These are phyloP conservation scores for Claviceps sp. DNA, from an alignment of 2,329 filamentous ascomycete genomes.

Conservation along the genomic window DNA sequence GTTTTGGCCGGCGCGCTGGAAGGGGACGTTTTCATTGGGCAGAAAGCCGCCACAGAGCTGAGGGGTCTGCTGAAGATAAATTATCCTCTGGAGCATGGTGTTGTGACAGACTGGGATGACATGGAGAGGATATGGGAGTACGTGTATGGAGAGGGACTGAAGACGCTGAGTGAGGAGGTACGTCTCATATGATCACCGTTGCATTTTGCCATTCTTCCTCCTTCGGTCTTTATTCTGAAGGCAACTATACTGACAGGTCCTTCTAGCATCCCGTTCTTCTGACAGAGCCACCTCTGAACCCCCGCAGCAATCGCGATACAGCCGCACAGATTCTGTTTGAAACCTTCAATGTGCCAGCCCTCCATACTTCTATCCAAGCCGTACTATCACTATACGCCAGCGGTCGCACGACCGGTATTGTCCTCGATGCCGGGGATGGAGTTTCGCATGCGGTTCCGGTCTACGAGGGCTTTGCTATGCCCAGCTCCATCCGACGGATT, in stretches of 20 bases:
- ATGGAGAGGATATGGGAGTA: constrained; percentile 99
- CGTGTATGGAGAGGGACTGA: constrained; percentile 89
- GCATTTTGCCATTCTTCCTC: neutral
- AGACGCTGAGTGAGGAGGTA: constrained; percentile 93
- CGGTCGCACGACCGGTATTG: constrained; percentile 88
- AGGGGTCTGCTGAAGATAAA: constrained; percentile 88
- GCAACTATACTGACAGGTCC: constrained; percentile 9
- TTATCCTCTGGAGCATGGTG: constrained; percentile 92
- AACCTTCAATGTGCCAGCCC: constrained; percentile 92
- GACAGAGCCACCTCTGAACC: constrained; percentile 92
- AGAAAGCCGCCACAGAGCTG: constrained; percentile 74
- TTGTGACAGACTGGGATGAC: constrained; percentile 98
- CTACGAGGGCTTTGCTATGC: constrained; percentile 95
- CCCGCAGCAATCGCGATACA: constrained; percentile 86
- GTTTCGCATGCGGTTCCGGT: constrained; percentile 96
- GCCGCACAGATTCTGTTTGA: constrained; percentile 97
- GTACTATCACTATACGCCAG: constrained; percentile 93
- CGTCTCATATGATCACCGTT: constrained; percentile 4
- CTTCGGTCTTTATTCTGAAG: neutral
- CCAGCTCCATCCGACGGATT: constrained; percentile 86
- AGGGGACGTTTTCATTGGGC: constrained; percentile 93
- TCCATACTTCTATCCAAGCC: constrained; percentile 95
- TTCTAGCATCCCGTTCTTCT: constrained; percentile 79
- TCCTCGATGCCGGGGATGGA: constrained; percentile 88
- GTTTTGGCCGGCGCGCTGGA: constrained; percentile 94